Evolutionary conservation across 345 rosid genomes (phyloP), one percentile per base, ranked within the genome.

Genomic region (Jatropha curcas): DNA sequence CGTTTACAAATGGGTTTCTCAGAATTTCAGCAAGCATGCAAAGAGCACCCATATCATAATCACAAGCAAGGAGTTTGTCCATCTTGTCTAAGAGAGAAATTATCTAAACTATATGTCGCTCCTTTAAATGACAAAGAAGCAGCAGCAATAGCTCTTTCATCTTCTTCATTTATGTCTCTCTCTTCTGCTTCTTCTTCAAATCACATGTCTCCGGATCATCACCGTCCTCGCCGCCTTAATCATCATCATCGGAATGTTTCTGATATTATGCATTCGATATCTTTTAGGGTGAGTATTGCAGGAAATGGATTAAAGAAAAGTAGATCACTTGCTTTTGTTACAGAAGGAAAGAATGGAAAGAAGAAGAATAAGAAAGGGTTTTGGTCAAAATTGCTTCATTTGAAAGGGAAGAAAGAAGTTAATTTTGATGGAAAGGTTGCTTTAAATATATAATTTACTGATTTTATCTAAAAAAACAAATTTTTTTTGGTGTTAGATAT

Each of bases 241-340:
- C 73, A 64, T 25, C 92, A 78, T 72, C 84, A 80, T 51, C 74
- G 90, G 45, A 77, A 76, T 63, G 72, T 52, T 4, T 85, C 88
- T 10, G 71, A 75, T 37, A 63, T 79, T 35, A 53, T 67, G 76
- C 84, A 80, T 55, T 80, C 88, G 8, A 63, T 82, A 65, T 77
- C 90, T 7, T 86, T 85, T 27, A 76, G 60, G 71, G 76, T 83
- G 10, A 81, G 83, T 24, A 33, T 34, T 35, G 34, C 30, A 5
- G 78, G 61, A 43, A 46, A 57, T 57, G 88, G 87, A 24, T 70
- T 93, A 77, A 91, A 79, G 90, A 93, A 93, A 84, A 91, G 98
- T 65, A 84, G 90, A 79, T 93, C 98, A 59, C 62, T 88, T 74
- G 90, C 89, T 72, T 76, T 77, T 37, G 84, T 64, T 68, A 76